phyloP scores from a whole-genome alignment of 371 early-diverging fungal genomes.

The Mortierella sp. region DNA sequence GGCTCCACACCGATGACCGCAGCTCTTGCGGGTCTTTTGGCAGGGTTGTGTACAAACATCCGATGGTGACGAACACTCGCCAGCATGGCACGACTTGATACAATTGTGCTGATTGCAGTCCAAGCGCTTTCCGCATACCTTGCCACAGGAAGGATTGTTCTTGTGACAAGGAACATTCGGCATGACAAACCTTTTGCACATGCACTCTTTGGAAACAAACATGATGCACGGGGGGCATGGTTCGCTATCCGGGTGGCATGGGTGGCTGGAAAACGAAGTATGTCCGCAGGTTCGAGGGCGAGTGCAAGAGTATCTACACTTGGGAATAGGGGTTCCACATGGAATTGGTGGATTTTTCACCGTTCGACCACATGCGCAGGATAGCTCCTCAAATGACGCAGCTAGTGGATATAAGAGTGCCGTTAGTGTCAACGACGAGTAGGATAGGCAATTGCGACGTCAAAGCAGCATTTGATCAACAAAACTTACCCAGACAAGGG shows the following conservation, averaged over 20 bases:
- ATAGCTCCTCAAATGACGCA: conserved; percentile 74
- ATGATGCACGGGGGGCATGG: conserved; percentile 84
- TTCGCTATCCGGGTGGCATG: conserved; percentile 78
- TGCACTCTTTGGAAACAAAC: conserved; percentile 71
- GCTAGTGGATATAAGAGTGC: conserved; percentile 40
- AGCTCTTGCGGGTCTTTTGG: conserved; percentile 67
- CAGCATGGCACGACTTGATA: conserved; percentile 76
- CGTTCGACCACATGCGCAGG: conserved; percentile 85
- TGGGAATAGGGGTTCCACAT: conserved; percentile 76
- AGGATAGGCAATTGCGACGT: too few relatives aligned
- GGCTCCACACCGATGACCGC: conserved; percentile 75
- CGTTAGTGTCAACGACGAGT: too few relatives aligned
- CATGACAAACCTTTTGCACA: conserved; percentile 76
- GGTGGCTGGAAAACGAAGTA: conserved; percentile 68
- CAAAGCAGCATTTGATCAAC: not conserved
- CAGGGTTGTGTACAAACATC: conserved; percentile 70
- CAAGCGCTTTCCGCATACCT: conserved; percentile 70
- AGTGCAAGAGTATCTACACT: conserved; percentile 74
- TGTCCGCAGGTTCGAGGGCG: conserved; percentile 79
- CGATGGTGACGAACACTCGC: conserved; percentile 63
- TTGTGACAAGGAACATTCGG: conserved; percentile 80
- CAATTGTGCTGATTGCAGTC: conserved; percentile 76
- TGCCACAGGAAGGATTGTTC: conserved; percentile 73
- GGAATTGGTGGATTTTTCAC: conserved; percentile 77
- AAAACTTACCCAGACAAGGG: conserved; percentile 68